Percentiles rank a stretch among this genome's conserved stretches.
Conservation (phyloP, 2,329 filamentous ascomycete species). For the Didymella glomerata region DNA sequence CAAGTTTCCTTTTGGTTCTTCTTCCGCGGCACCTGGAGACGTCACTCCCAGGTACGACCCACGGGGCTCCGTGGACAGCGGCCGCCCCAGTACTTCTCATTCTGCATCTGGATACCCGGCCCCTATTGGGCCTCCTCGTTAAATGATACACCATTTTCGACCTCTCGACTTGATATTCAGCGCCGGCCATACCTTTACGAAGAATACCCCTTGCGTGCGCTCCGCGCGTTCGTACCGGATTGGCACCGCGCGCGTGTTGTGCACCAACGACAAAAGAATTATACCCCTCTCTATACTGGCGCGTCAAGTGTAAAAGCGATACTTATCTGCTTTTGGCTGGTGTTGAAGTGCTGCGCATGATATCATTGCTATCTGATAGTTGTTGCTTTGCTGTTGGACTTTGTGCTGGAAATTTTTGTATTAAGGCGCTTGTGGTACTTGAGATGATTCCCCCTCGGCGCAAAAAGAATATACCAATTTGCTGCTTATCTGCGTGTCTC, state of each 20-base stretch:
- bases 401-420: slow-evolving; percentile 25
- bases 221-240: slow-evolving; percentile 34
- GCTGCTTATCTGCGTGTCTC: slow-evolving; percentile 39
- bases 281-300: slow-evolving; percentile 49
- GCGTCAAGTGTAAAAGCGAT: slow-evolving; percentile 45
- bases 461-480: slow-evolving; percentile 55
- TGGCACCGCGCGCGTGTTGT: slow-evolving; percentile 23
- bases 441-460: slow-evolving; percentile 52
- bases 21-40: slow-evolving; percentile 70
- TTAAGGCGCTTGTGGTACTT: slow-evolving; percentile 36
- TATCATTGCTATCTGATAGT: slow-evolving; percentile 24
- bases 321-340: slow-evolving; percentile 37
- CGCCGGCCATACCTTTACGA: slow-evolving; percentile 47
- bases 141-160: slow-evolving; percentile 58
- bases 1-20: slow-evolving; percentile 69
- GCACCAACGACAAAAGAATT: slow-evolving; percentile 53
- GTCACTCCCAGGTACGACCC: slow-evolving; percentile 83
- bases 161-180: slow-evolving; percentile 41
- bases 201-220: slow-evolving; percentile 43
- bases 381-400: slow-evolving; percentile 32
- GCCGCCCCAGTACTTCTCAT: slow-evolving; percentile 92
- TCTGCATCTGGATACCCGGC: slow-evolving; percentile 97
- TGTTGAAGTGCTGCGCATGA: slow-evolving; percentile 35
- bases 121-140: slow-evolving; percentile 90
- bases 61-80: slow-evolving; percentile 87